Base-by-base conservation (phyloP, 208 protist genomes). In the Herpetomonas samuelpessoai region DNA sequence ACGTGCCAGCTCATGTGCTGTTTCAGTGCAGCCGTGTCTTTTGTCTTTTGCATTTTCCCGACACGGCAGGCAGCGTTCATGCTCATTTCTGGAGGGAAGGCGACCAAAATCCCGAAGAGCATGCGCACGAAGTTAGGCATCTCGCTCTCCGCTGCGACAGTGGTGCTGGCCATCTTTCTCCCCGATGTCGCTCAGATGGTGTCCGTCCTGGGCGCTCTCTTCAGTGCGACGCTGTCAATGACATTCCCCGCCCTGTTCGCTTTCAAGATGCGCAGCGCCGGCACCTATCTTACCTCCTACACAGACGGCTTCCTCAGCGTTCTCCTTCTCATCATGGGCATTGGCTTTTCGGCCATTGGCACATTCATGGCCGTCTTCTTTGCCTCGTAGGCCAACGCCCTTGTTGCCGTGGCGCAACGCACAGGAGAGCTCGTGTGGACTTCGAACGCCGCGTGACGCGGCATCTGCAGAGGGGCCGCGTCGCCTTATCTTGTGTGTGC, bases 191-290 rank as follows among this genome's bases (percentile, higher is more conserved):
- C 81, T 14, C 66, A 70, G 38, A 70, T 83, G 24, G 79, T 92
- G 26, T 88, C 79, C 0, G 46, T 92, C 21, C 68, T 89, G 19
- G 85, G 85, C 24, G 71, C 81, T 12, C 49, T 88, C 18, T 87
- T 88, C 66, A 92, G 85, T 55, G 72, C 85, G 25, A 86, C 81
- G 6, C 74, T 92, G n/a, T 83, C 75, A 53, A 87, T 92, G 81
- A 92, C 79, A 6, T 78, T 92, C 25, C 85, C 85, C 31, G 78
- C 81, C 30, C 51, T 92, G 6, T 89, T 92, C 47, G 68, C 85
- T n/a, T 69, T 89, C 41, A 61, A 79, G 55, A 92, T 92, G 85
- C 72, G 71, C 12, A 31, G 53, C 48, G 68, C 69, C 25, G 75
- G 79, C 24, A 83, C 85, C 10, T 87, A 89, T 54, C 62, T 88